phyloP scores from a whole-genome alignment of 805 yeast species.

The Suhomyces kilbournensis region DNA sequence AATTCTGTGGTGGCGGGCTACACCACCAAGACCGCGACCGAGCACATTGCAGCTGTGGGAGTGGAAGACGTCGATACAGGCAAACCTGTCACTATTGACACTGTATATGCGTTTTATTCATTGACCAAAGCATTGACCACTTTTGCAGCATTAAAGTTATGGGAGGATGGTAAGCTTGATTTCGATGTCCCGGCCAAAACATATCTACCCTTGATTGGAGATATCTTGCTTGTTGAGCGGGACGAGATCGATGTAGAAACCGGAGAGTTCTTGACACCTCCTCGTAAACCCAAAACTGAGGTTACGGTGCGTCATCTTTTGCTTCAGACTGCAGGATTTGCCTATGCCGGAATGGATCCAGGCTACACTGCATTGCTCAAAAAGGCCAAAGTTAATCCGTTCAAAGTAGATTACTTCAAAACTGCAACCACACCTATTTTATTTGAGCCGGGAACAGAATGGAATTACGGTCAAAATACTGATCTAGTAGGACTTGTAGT shows the following conservation, averaged over 20 bases:
- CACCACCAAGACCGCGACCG: constrained; percentile 19
- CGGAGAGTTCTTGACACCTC: constrained; percentile 21
- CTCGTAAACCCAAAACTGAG: constrained; percentile 20
- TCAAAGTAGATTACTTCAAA: constrained; percentile 8
- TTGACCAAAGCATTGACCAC: constrained; percentile 35
- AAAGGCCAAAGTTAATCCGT: constrained; percentile 9
- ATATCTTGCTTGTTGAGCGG: constrained; percentile 23
- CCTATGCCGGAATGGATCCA: constrained; percentile 15
- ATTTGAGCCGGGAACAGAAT: constrained; percentile 38
- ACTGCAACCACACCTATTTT: constrained; percentile 14
- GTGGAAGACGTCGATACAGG: constrained; percentile 14
- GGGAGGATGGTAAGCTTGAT: constrained; percentile 29
- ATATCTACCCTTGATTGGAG: constrained; percentile 32
- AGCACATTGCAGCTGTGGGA: constrained; percentile 25
- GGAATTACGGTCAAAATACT: constrained; percentile 35
- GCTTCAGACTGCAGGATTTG: constrained; percentile 28
- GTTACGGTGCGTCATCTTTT: constrained; percentile 30
- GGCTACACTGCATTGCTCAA: constrained; percentile 11
- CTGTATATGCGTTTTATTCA: constrained; percentile 23
- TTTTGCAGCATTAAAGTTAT: constrained; percentile 33
- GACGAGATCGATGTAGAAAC: constrained; percentile 21
- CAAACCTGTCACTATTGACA: constrained; percentile 15
- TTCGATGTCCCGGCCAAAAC: constrained; percentile 32
- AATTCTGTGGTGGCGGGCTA: constrained; percentile 27
- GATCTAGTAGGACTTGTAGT: constrained; percentile 41